phyloP scores from a whole-genome alignment of 768 basidiomycete species.

The Hypsizygus marmoreus region DNA sequence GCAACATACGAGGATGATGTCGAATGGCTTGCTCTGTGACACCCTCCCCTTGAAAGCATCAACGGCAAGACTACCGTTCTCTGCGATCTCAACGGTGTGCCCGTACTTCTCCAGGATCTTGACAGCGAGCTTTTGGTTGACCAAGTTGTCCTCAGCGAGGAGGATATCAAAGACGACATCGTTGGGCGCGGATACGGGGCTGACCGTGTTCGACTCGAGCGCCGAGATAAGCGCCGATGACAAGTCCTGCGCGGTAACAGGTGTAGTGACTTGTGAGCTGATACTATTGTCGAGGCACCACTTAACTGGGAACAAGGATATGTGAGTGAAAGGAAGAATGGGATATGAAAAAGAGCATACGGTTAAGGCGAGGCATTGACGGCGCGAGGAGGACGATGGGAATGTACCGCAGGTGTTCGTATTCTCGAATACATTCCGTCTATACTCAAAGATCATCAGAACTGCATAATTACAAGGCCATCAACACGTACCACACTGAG shows the following conservation, averaged over 20 bases:
- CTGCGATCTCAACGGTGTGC: slow-evolving; percentile 93
- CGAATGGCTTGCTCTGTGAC: slow-evolving; percentile 72
- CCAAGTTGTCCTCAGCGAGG: slow-evolving; percentile 94
- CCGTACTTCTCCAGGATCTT: slow-evolving; percentile 97
- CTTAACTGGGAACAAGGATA: slow-evolving; percentile 61
- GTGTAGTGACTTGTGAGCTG: slow-evolving; percentile 91
- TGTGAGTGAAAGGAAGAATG: slow-evolving; percentile 7
- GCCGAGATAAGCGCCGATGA: slow-evolving; percentile 92
- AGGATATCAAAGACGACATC: slow-evolving; percentile 91
- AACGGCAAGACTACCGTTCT: slow-evolving; percentile 93
- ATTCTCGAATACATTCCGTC: slow-evolving; percentile 89
- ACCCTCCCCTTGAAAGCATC: slow-evolving; percentile 87
- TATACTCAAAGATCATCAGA: slow-evolving; percentile 28
- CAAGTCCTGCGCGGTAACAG: slow-evolving; percentile 85
- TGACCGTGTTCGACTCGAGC: slow-evolving; percentile 91
- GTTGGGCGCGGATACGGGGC: slow-evolving; percentile 81
- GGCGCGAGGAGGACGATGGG: slow-evolving; percentile 91
- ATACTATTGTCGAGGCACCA: slow-evolving; percentile 98
- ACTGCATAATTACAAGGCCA: slow-evolving; percentile 1
- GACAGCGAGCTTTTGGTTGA: slow-evolving; percentile 94
- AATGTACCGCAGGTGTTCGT: slow-evolving; percentile 94
- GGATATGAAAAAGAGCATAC: slow-evolving; percentile 42
- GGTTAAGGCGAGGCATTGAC: slow-evolving; percentile 70
- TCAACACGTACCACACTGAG: slow-evolving; percentile 67
- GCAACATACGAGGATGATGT: slow-evolving; percentile 82